These are phyloP conservation scores for Guyanaporus albipodus DNA, from an alignment of 768 basidiomycete species.

Conservation along the genomic window DNA sequence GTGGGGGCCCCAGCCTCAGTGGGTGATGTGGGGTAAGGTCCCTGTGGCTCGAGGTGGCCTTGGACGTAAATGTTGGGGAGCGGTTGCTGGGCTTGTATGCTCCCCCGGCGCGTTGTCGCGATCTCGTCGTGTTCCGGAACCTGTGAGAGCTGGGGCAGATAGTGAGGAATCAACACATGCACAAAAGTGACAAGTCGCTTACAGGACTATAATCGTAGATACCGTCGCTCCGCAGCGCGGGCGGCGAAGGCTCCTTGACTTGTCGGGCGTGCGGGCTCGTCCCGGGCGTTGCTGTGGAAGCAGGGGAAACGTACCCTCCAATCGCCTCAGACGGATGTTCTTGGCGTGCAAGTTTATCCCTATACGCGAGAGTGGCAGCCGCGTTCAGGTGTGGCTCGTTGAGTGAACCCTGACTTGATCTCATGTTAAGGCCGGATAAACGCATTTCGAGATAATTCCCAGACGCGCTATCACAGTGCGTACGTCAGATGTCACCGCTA, in stretches of 20 bases:
- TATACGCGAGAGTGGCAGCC: slow-evolving; percentile 19
- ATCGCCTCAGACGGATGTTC: slow-evolving; percentile 19
- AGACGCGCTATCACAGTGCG: slow-evolving; percentile 24
- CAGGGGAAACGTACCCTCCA: slow-evolving; percentile 40
- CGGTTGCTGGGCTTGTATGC: slow-evolving; percentile 20
- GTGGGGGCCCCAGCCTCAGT: slow-evolving; percentile 14
- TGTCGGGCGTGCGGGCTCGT: slow-evolving; percentile 31
- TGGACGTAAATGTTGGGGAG: slow-evolving; percentile 25
- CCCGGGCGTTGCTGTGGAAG: slow-evolving; percentile 42
- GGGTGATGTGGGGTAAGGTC: slow-evolving; percentile 16
- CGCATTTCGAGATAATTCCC: slow-evolving; percentile 29
- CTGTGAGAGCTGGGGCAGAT: slow-evolving; percentile 15
- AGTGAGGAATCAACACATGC: background rate
- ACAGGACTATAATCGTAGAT: slow-evolving; percentile 28
- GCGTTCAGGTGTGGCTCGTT: slow-evolving; percentile 27
- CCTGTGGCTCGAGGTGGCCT: slow-evolving; percentile 12
- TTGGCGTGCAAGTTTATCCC: slow-evolving; percentile 25
- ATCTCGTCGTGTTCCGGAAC: slow-evolving; percentile 24
- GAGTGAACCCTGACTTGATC: slow-evolving; percentile 32
- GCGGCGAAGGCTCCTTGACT: slow-evolving; percentile 20
- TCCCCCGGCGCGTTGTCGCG: slow-evolving; percentile 21
- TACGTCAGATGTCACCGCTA: slow-evolving; percentile 25
- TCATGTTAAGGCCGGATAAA: slow-evolving; percentile 31
- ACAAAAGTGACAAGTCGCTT: background rate
- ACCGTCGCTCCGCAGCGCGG: slow-evolving; percentile 22